phyloP scores from a whole-genome alignment of 768 basidiomycete genomes.

The Pulveroboletus sp. region DNA sequence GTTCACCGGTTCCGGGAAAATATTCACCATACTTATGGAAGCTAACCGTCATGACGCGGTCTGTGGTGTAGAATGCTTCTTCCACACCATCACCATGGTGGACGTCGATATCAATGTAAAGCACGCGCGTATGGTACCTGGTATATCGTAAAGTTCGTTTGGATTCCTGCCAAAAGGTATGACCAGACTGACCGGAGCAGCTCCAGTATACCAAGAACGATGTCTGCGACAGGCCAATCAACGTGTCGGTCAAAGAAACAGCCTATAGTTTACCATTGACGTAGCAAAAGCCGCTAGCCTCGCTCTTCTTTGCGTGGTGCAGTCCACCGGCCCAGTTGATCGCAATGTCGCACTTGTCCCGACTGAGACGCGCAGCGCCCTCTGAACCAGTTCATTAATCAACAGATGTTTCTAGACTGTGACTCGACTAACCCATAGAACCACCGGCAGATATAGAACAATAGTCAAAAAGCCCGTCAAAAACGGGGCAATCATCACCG shows the following conservation, averaged over 20 bases:
- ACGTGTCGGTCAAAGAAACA: not conserved
- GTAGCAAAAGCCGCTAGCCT: constrained; percentile 99
- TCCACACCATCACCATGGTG: constrained; percentile 99
- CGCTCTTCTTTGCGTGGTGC: constrained; percentile 98
- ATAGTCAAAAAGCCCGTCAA: constrained; percentile 98
- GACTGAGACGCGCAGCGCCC: constrained; percentile 92
- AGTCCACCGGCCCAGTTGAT: constrained; percentile 99
- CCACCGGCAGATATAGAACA: constrained; percentile 99
- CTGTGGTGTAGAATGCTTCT: constrained; percentile 98
- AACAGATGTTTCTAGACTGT: not conserved
- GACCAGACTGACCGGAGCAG: constrained; percentile 62
- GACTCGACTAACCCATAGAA: constrained; percentile 79
- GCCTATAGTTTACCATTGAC: constrained; percentile 69
- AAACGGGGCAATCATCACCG: constrained; percentile 98
- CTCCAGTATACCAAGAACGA: constrained; percentile 95
- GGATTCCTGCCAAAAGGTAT: not conserved
- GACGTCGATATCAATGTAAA: constrained; percentile 98
- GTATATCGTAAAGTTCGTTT: not conserved
- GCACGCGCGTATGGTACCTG: constrained; percentile 89
- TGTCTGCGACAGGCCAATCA: constrained; percentile 53
- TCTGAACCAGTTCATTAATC: constrained; percentile 45
- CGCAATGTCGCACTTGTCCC: constrained; percentile 98
- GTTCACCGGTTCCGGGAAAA: constrained; percentile 98
- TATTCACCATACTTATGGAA: constrained; percentile 99
- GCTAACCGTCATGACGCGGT: constrained; percentile 96